phyloP scores from a whole-genome alignment of 139 green algal species.

The Coelastrella sp. region DNA sequence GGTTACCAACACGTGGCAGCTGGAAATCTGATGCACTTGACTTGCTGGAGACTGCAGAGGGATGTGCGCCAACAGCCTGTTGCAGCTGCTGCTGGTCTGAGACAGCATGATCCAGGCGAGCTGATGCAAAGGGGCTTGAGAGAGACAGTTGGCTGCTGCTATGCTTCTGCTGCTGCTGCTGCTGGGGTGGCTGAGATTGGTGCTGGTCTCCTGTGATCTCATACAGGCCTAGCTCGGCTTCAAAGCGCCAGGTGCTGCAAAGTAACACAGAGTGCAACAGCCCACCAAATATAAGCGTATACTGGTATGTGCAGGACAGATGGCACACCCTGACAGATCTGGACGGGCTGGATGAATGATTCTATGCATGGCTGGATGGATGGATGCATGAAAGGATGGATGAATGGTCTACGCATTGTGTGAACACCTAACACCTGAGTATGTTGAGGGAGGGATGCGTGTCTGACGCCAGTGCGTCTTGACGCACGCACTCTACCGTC shows the following conservation, averaged over 20 bases:
- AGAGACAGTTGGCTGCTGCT: not conserved
- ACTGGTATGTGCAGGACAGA: too few relatives aligned
- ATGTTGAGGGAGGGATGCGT: too few relatives aligned
- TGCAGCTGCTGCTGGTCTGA: slow-evolving; percentile 1
- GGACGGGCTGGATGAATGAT: too few relatives aligned
- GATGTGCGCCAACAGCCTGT: not conserved
- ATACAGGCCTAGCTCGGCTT: slow-evolving; percentile 31
- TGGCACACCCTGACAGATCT: too few relatives aligned
- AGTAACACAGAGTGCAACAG: not conserved
- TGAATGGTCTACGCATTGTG: too few relatives aligned
- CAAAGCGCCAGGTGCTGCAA: slow-evolving; percentile 29
- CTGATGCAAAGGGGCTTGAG: not conserved
- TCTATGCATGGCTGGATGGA: too few relatives aligned
- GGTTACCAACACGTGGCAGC: not conserved
- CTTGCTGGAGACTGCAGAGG: not conserved
- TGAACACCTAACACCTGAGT: too few relatives aligned
- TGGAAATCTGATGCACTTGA: not conserved
- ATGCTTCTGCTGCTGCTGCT: not conserved
- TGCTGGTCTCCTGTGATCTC: not conserved
- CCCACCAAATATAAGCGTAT: too few relatives aligned
- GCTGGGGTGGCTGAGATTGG: not conserved
- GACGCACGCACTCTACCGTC: too few relatives aligned
- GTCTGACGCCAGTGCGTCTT: too few relatives aligned
- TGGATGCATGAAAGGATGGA: too few relatives aligned
- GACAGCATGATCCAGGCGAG: not conserved